A percentile compares a stretch with the other conserved stretches of the same genome.
phyloP scores from a whole-genome alignment of 352 stramenopile genomes.

The Globisporangium iwayamae region DNA sequence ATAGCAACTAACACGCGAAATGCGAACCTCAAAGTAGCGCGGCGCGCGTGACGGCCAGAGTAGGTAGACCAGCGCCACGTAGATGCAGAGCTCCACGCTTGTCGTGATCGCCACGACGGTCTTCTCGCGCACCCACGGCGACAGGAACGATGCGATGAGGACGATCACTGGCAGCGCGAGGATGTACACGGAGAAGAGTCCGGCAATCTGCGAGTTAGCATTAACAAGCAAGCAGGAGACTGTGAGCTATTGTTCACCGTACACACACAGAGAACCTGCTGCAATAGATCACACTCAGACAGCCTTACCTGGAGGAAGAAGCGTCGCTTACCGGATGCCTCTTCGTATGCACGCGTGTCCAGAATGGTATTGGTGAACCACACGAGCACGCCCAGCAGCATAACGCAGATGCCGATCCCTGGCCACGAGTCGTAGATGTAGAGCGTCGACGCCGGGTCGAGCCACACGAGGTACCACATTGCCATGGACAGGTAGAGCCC shows the following conservation, averaged over 20 bases:
- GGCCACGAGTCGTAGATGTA: constrained; percentile 86
- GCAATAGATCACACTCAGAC: background rate
- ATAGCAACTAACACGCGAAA: background rate
- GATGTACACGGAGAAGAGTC: constrained; percentile 71
- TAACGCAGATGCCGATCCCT: constrained; percentile 53
- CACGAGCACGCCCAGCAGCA: constrained; percentile 53
- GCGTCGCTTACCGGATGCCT: constrained; percentile 42
- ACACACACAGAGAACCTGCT: background rate
- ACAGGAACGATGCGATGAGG: constrained; percentile 65
- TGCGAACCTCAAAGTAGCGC: constrained; percentile 71
- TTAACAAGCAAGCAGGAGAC: background rate
- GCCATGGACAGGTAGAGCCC: constrained; percentile 72
- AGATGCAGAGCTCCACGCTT: constrained; percentile 48
- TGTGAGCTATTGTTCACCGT: background rate
- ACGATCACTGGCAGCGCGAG: constrained; percentile 66
- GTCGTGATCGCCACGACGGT: constrained; percentile 57
- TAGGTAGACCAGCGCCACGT: constrained; percentile 61
- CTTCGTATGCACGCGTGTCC: constrained; percentile 60
- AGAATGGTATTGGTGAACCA: constrained; percentile 71
- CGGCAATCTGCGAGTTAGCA: constrained; percentile 39
- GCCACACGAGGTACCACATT: constrained; percentile 80
- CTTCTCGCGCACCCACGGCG: constrained; percentile 76
- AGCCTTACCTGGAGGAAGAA: constrained; percentile 58
- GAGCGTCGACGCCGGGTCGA: constrained; percentile 70
- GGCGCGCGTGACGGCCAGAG: constrained; percentile 68